Evolutionary conservation across 2,329 filamentous ascomycete genomes (phyloP), one percentile per base, ranked within the genome.

Genomic region (Colletotrichum plurivorum): DNA sequence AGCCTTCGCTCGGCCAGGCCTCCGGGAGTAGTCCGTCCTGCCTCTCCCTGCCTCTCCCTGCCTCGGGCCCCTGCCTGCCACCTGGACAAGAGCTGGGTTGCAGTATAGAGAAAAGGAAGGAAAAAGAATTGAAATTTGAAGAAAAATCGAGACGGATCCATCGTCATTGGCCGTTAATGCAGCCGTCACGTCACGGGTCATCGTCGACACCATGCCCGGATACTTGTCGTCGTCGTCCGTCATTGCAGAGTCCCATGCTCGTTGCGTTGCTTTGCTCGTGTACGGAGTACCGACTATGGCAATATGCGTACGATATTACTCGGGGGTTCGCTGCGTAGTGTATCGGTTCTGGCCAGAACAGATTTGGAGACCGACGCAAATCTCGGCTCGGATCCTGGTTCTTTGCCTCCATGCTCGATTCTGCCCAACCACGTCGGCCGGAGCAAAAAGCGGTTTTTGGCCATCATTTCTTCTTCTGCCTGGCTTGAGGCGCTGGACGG

Each of bases 81-180:
- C 55, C 54, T 57, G 55, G 67, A 61, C 36, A 45, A 46, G 18
- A 48, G 18, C 51, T 36, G 20, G 31, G 45, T 55, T 18, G 51
- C 59, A 25, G 22, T 25, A 48, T 51, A 51, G 55, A 66, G 18
- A 52, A 55, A 66, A 60, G 22, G 55, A 41, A 62, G 36, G 56
- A 56, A 61, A 52, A 65, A 61, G 57, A 57, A 27, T 51, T 43
- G 31, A 48, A 59, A 49, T 49, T 27, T 65, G 61, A 64, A 53
- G 55, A 45, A 52, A 46, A 55, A 43, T 45, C 36, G 41, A 65
- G n/a, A 41, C 60, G 55, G 15, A 51, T 39, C 51, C 49, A 15
- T 8, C 20, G 22, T 61, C 25, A 53, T 13, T 52, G 43, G 45
- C 45, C 51, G 27, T 54, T 52, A 18, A 52, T 52, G 45, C n/a